Evolutionary conservation across 2,329 filamentous ascomycete species (phyloP), one percentile per base, ranked within the genome.

Genomic region (Sporothrix euskadiensis): DNA sequence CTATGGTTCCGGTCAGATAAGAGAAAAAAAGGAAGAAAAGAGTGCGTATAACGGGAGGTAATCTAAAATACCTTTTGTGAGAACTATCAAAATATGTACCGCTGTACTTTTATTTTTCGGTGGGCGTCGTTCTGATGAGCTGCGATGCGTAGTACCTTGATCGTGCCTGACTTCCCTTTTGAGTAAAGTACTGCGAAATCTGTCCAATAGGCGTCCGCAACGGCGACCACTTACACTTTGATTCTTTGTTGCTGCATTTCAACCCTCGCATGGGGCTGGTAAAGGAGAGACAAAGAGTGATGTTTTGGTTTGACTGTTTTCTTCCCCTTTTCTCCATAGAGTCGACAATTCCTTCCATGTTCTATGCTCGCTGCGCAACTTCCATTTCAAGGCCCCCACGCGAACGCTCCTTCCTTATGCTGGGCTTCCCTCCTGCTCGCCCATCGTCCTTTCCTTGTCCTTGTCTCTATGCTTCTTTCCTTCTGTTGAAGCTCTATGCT

Each of bases 331-430:
- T 49, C 44, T 12, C 41, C 22, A 10, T n/a, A n/a, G 22, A 47
- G 10, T 49, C 10, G 6, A 9, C 22, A 30, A 39, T n/a, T 68
- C 12, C 8, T 47, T 49, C 41, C 30, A n/a, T 39, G 6, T 16
- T 68, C 63, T 32, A 49, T 7, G 41, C 41, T 52, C 41, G 16
- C 41, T 56, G 35, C 66, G 66, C 66, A 32, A 22, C 44, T 56
- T 69, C 49, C 66, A 19, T 9, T 7, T 52, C 65, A 39, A 32
- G 30, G 16, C 30, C 47, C 47, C 61, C 35, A 41, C 39, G 10
- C 32, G 49, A 41, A 10, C 22, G 12, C 22, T 70, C 68, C 68
- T 70, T 70, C 65, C 47, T 69, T 69, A 68, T 68, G 41, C 63
- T 68, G 35, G 8, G 9, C 19, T 32, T 30, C 41, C 22, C 63